These are phyloP conservation scores for Fusarium mangiferae DNA, from an alignment of 2,329 filamentous ascomycete species.

Conservation along the genomic window DNA sequence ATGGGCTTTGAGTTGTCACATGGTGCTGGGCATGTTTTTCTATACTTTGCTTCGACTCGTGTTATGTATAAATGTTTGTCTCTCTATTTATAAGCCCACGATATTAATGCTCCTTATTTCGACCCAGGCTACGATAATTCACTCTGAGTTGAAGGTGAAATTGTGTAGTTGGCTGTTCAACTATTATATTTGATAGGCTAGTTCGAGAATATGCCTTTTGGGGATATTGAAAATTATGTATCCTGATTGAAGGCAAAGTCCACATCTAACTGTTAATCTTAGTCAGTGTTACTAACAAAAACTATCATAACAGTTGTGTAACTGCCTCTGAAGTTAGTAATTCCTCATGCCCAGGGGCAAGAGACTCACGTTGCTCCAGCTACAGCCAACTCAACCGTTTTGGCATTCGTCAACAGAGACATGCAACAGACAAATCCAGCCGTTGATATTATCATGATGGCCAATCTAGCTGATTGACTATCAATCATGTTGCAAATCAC, in stretches of 20 bases:
- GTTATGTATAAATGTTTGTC: too few relatives aligned
- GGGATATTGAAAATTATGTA: not conserved
- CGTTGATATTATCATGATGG: not conserved
- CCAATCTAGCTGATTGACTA: not conserved
- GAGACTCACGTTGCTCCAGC: not conserved
- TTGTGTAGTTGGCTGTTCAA: not conserved
- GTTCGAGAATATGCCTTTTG: not conserved
- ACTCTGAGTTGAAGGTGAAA: rapidly evolving
- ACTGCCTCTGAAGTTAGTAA: not conserved
- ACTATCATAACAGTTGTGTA: not conserved
- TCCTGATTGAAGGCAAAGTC: rapidly evolving
- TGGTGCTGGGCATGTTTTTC: not conserved
- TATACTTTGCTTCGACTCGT: too few relatives aligned
- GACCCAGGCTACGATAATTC: too few relatives aligned
- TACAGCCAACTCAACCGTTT: not conserved
- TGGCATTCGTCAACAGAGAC: not conserved
- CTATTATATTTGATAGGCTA: rapidly evolving
- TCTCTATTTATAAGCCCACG: too few relatives aligned
- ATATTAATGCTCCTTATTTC: too few relatives aligned
- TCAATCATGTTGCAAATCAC: not conserved
- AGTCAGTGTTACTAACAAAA: not conserved
- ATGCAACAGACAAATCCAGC: not conserved
- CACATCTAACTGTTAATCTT: rapidly evolving
- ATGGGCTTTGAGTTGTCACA: not conserved
- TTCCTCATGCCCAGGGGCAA: too few relatives aligned